Evolutionary conservation across 73 alveolate genomes (phyloP).

Genomic region (Durusdinium trenchii): DNA sequence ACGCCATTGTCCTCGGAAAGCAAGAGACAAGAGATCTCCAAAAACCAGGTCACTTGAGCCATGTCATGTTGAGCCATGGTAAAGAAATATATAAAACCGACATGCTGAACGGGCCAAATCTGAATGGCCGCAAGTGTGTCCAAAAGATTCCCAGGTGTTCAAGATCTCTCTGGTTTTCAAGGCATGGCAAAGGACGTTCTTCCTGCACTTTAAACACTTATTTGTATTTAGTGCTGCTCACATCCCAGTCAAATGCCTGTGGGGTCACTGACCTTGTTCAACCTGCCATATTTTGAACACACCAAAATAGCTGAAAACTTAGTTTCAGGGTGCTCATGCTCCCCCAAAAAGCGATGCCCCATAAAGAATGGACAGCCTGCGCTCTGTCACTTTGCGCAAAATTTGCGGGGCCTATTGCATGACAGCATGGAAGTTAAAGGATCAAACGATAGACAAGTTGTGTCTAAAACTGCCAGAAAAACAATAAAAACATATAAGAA

Average conservation of each 20-base stretch:
- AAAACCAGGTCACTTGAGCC: not conserved
- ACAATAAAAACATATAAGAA: not conserved
- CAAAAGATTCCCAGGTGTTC: too few species aligned
- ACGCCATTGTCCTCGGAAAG: slow-evolving; percentile 20
- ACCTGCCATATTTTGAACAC: not conserved
- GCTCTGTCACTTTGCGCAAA: not conserved
- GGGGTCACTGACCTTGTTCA: not conserved
- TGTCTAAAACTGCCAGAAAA: not conserved
- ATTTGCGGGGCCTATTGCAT: too few species aligned
- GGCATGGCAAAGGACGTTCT: not conserved
- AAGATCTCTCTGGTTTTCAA: not conserved
- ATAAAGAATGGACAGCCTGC: not conserved
- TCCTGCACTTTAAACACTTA: not conserved
- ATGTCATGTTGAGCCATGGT: too few species aligned
- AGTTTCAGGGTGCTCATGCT: too few species aligned
- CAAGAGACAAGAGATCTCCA: not conserved
- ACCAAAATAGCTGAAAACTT: too few species aligned
- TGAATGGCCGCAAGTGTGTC: not conserved
- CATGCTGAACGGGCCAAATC: too few species aligned
- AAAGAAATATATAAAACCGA: too few species aligned
- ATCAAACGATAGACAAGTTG: not conserved
- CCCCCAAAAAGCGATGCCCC: not conserved
- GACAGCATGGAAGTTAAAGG: not conserved
- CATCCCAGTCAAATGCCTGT: not conserved
- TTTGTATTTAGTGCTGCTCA: not conserved